Evolutionary conservation across 2,329 filamentous ascomycete species (phyloP).

Genomic region (Botrytis galanthina): DNA sequence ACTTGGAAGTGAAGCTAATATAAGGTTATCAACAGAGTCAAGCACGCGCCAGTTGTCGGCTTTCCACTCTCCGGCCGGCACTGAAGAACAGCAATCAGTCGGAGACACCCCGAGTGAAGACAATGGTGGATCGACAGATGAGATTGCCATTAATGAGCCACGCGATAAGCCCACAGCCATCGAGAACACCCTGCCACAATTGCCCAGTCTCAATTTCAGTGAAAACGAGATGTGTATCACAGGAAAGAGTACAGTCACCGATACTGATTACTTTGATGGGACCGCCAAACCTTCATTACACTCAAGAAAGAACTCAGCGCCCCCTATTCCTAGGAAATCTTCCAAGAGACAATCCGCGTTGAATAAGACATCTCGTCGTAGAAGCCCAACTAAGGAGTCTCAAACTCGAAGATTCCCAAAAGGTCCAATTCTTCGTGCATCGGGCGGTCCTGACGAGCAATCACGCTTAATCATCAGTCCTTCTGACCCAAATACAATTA

Average conservation of each 20-base stretch:
- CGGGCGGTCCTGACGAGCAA: background rate
- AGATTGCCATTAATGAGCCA: background rate
- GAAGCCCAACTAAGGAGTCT: background rate
- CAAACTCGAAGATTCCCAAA: background rate
- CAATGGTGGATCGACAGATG: background rate
- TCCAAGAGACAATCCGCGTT: constrained; percentile 28
- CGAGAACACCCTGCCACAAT: background rate
- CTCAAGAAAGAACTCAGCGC: constrained; percentile 25
- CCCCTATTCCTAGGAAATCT: constrained; percentile 30
- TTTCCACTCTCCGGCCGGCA: background rate
- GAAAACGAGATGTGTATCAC: background rate
- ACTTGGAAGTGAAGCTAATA: constrained; percentile 2
- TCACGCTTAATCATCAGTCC: background rate
- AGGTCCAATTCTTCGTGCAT: background rate
- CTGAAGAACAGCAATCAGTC: background rate
- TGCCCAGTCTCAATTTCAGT: constrained; percentile 15
- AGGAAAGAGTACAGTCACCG: background rate
- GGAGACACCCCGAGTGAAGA: background rate
- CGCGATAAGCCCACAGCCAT: background rate
- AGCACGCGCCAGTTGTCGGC: background rate
- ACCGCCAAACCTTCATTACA: constrained; percentile 16
- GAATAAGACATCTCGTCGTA: constrained; percentile 15
- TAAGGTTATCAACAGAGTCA: background rate
- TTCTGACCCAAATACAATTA: constrained; percentile 12
- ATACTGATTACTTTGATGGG: background rate